A percentile compares a stretch with the other conserved stretches of the same genome.
These are phyloP conservation scores for Monascus purpureus DNA, from an alignment of 495 filamentous ascomycete genomes.

Conservation along the genomic window DNA sequence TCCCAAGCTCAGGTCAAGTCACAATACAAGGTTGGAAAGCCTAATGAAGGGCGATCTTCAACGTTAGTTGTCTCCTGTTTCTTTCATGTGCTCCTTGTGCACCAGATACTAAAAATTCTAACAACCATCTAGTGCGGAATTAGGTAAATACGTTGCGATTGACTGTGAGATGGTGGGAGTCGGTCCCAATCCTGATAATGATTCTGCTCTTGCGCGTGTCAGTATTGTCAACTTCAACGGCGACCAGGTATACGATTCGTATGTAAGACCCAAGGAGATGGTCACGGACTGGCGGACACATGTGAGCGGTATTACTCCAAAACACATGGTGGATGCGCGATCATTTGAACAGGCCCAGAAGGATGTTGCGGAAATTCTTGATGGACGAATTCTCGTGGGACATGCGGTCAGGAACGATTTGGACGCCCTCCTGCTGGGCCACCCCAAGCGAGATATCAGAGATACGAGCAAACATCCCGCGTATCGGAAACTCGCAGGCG, in stretches of 20 bases:
- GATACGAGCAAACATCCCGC: slow-evolving; percentile 69
- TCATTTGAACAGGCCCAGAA: slow-evolving; percentile 61
- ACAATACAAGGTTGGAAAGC: slow-evolving; percentile 14
- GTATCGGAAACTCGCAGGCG: slow-evolving; percentile 60
- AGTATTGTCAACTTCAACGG: slow-evolving; percentile 89
- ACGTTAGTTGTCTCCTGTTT: slow-evolving; percentile 17
- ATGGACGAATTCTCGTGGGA: slow-evolving; percentile 65
- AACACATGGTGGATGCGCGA: slow-evolving; percentile 53
- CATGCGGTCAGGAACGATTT: slow-evolving; percentile 87
- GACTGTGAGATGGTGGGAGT: slow-evolving; percentile 99
- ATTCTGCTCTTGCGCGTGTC: slow-evolving; percentile 66
- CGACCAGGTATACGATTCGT: slow-evolving; percentile 80
- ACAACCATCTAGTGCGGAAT: slow-evolving; percentile 24
- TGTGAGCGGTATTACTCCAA: slow-evolving; percentile 63
- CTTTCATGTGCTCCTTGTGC: background rate
- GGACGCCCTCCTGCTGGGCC: slow-evolving; percentile 56
- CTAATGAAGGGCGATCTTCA: slow-evolving; percentile 38
- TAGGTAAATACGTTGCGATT: slow-evolving; percentile 80
- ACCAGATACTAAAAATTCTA: slow-evolving; percentile 4
- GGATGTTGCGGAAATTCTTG: slow-evolving; percentile 56
- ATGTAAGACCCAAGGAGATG: slow-evolving; percentile 58
- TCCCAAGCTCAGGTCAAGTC: background rate
- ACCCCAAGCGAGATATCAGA: slow-evolving; percentile 61
- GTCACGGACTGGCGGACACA: slow-evolving; percentile 84
- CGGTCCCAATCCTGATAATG: slow-evolving; percentile 48